Evolutionary conservation across 106 monocot genomes (phyloP).

Genomic region (Dendrobium officinale): DNA sequence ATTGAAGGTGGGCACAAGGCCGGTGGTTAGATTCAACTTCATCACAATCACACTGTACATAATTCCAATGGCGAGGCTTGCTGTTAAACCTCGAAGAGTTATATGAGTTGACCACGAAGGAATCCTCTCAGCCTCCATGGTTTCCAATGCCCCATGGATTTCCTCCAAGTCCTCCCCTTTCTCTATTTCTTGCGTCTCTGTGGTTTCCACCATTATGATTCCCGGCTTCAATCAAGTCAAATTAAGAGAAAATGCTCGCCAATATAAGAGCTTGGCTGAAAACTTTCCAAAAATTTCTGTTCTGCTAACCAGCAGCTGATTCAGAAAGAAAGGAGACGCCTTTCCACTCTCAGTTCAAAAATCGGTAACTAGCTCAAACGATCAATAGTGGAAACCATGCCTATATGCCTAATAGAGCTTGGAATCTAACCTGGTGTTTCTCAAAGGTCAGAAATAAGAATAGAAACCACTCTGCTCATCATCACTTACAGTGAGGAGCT

Average conservation of each 20-base stretch:
- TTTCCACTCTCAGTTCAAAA: not conserved
- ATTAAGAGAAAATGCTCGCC: not conserved
- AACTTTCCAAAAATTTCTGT: not conserved
- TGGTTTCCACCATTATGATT: conserved; percentile 13
- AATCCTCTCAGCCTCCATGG: conserved; percentile 12
- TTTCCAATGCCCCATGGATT: not conserved
- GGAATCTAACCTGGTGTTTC: too few relatives aligned
- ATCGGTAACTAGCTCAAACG: not conserved
- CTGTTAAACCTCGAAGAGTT: conserved; percentile 41
- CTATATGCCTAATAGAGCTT: too few relatives aligned
- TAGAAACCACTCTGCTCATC: too few relatives aligned
- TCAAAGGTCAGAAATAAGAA: too few relatives aligned
- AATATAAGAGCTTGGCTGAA: not conserved
- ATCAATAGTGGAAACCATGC: too few relatives aligned
- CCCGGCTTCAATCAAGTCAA: not conserved
- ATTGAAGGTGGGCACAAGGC: conserved; percentile 67
- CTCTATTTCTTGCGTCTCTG: conserved; percentile 15
- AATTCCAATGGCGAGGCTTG: conserved; percentile 48
- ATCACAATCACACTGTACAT: conserved; percentile 76
- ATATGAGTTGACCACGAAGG: conserved; percentile 52
- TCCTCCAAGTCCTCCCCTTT: conserved; percentile 19
- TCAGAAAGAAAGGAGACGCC: not conserved
- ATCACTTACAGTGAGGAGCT: too few relatives aligned
- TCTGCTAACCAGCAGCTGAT: not conserved
- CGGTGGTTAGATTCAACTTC: conserved; percentile 73